These are phyloP conservation scores for Inosperma sp. DNA, from an alignment of 768 basidiomycete genomes.

Conservation along the genomic window DNA sequence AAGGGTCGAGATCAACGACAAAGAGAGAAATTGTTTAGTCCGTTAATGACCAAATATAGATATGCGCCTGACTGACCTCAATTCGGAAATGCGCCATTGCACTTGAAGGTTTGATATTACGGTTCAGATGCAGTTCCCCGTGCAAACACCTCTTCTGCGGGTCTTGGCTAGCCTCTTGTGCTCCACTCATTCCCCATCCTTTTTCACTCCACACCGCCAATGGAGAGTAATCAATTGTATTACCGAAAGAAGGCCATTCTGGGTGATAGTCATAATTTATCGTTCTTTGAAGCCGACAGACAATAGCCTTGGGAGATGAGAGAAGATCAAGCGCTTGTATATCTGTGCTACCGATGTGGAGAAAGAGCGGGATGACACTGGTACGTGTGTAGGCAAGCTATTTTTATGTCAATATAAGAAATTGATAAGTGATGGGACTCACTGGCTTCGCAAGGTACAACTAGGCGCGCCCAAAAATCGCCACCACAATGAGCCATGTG, in stretches of 20 bases:
- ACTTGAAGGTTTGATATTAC: slow-evolving; percentile 32
- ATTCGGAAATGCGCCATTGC: slow-evolving; percentile 36
- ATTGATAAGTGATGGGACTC: slow-evolving; percentile 10
- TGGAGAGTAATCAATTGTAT: slow-evolving; percentile 26
- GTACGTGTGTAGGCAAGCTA: slow-evolving; percentile 42
- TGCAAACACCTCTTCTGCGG: slow-evolving; percentile 21
- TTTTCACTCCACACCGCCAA: slow-evolving; percentile 30
- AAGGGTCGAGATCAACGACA: background rate
- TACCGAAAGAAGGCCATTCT: slow-evolving; percentile 19
- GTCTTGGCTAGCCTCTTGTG: slow-evolving; percentile 3
- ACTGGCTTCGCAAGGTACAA: slow-evolving; percentile 40
- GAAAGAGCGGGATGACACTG: slow-evolving; percentile 34
- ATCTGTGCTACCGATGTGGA: slow-evolving; percentile 31
- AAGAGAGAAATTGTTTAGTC: background rate
- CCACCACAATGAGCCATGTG: slow-evolving; percentile 4
- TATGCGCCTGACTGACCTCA: slow-evolving; percentile 26
- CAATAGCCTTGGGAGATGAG: slow-evolving; percentile 29
- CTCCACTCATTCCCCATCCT: slow-evolving; percentile 5
- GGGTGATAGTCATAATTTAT: slow-evolving; percentile 19
- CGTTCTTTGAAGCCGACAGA: slow-evolving; percentile 29
- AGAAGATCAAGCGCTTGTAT: slow-evolving; percentile 34
- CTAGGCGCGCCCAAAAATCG: slow-evolving; percentile 22
- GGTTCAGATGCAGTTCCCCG: slow-evolving; percentile 36
- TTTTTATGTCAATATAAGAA: background rate
- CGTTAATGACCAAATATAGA: too few species aligned